These are phyloP conservation scores for Volvox carteri DNA, from an alignment of 163 green algal species.

Conservation along the genomic window DNA sequence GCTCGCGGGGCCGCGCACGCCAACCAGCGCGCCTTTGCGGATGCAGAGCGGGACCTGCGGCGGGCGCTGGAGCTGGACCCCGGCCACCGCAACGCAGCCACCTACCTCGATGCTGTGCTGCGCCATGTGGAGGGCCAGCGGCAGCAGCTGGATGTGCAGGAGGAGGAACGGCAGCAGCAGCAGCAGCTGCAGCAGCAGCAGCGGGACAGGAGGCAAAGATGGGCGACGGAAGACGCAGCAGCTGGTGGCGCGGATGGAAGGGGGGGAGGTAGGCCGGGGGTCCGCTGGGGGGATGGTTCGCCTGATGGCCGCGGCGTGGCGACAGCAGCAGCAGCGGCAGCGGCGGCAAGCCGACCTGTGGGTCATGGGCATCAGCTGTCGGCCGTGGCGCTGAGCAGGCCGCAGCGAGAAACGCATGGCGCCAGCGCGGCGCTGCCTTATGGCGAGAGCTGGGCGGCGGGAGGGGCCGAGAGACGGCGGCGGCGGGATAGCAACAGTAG, in stretches of 20 bases:
- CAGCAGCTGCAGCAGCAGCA: background rate
- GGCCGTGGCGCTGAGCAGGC: background rate
- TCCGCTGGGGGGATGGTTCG: too few relatives aligned
- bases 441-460: background rate
- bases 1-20: slow-evolving; percentile 52
- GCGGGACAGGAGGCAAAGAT: background rate
- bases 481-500: background rate
- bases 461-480: background rate
- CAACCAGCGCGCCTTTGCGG: slow-evolving; percentile 30
- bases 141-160: background rate
- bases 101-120: slow-evolving; percentile 38
- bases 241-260: background rate
- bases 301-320: too few relatives aligned
- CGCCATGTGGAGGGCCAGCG: slow-evolving; percentile 10
- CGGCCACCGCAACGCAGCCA: slow-evolving; percentile 38
- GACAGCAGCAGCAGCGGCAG: background rate
- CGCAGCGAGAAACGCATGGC: background rate
- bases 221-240: background rate
- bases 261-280: background rate
- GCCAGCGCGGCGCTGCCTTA: background rate
- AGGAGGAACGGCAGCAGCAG: slow-evolving; percentile 21
- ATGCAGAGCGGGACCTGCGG: slow-evolving; percentile 26
- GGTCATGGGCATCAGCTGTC: background rate
- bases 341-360: background rate
- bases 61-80: slow-evolving; percentile 33